Conservation (phyloP, 495 filamentous ascomycete genomes). For the Hypoxylon fuscum region DNA sequence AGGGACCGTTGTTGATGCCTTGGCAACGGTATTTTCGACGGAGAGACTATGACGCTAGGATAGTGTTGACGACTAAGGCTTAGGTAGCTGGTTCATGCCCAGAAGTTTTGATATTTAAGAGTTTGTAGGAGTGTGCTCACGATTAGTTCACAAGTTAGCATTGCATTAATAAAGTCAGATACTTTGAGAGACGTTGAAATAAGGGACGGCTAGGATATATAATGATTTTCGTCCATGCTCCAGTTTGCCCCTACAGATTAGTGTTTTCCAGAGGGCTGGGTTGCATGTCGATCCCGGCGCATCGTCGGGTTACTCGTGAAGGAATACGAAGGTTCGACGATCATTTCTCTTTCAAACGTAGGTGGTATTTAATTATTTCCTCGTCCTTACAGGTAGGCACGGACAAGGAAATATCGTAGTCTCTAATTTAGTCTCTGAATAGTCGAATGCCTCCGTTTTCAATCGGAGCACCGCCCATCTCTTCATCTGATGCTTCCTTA, state of each 20-base stretch:
- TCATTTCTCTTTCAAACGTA: constrained; percentile 26
- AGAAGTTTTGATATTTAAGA: no score
- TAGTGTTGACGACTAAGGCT: no score
- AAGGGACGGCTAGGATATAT: constrained; percentile 5
- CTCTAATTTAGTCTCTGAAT: constrained; percentile 64
- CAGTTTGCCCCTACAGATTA: constrained; percentile 16
- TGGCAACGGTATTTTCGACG: no score
- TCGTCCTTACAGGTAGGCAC: background rate
- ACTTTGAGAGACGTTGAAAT: background rate
- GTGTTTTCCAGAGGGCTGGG: constrained; percentile 8
- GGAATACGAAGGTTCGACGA: constrained; percentile 37
- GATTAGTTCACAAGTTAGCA: no score
- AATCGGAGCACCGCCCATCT: constrained; percentile 63
- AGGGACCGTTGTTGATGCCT: no score
- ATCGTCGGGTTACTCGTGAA: constrained; percentile 23
- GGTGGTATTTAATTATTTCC: constrained; percentile 12
- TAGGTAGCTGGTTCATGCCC: no score
- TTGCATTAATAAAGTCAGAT: no score
- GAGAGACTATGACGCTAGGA: no score
- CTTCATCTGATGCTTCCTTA: constrained; percentile 57
- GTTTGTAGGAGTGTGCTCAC: no score
- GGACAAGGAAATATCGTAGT: constrained; percentile 4
- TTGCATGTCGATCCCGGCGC: constrained; percentile 29
- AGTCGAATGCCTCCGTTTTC: constrained; percentile 78
- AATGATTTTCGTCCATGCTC: constrained; percentile 16